These are phyloP conservation scores for Candida peoriensis DNA, from an alignment of 805 yeast genomes.

Conservation along the genomic window DNA sequence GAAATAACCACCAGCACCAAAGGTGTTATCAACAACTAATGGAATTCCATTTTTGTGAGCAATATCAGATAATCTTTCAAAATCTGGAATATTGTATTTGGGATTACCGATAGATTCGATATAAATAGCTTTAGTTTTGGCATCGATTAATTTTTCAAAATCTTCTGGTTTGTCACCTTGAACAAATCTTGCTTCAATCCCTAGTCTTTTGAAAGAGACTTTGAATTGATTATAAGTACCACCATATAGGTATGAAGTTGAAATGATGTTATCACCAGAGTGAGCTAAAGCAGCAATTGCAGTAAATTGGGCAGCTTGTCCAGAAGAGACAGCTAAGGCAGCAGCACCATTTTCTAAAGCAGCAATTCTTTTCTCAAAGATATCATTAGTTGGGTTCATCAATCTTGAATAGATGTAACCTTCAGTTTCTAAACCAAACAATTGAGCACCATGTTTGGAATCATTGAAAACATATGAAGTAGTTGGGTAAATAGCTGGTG, in stretches of 20 bases:
- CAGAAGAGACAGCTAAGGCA: conserved; percentile 88
- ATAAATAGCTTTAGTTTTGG: conserved; percentile 83
- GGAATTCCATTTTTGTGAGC: conserved; percentile 89
- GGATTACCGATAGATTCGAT: conserved; percentile 93
- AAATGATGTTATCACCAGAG: conserved; percentile 83
- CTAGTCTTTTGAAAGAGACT: conserved; percentile 84
- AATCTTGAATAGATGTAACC: conserved; percentile 89
- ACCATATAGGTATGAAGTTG: conserved; percentile 86
- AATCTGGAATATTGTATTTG: conserved; percentile 86
- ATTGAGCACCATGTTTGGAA: conserved; percentile 87
- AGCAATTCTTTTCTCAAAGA: conserved; percentile 86
- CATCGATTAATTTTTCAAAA: conserved; percentile 70
- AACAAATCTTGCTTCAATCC: conserved; percentile 82
- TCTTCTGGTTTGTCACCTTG: conserved; percentile 72
- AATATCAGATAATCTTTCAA: conserved; percentile 63
- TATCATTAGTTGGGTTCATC: conserved; percentile 89
- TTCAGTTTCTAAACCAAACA: conserved; percentile 77
- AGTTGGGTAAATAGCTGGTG: conserved; percentile 91
- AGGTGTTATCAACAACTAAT: conserved; percentile 91
- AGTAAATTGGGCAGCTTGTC: conserved; percentile 91
- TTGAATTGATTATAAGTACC: conserved; percentile 96
- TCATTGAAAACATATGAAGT: conserved; percentile 84
- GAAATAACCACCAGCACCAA: conserved; percentile 93
- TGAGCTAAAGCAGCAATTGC: conserved; percentile 83
- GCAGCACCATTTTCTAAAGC: conserved; percentile 88